phyloP scores from a whole-genome alignment of 1,284 basidiomycete genomes.

The Pascua guehoae region DNA sequence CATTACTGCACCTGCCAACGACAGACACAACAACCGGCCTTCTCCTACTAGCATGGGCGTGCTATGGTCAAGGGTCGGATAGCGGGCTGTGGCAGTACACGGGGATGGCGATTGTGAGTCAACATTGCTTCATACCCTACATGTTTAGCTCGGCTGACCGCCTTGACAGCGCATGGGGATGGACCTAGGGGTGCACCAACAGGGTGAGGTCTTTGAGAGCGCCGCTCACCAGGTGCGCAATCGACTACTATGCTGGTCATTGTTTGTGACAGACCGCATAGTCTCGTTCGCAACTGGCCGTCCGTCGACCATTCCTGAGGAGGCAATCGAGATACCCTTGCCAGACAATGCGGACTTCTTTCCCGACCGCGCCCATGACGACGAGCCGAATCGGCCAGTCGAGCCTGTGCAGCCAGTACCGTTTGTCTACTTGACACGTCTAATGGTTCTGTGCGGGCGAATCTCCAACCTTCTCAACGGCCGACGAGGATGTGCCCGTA shows the following conservation, averaged over 20 bases:
- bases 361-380: conserved; percentile 40
- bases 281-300: conserved; percentile 44
- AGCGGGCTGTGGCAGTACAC: conserved; percentile 48
- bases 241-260: conserved; percentile 48
- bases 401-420: conserved; percentile 46
- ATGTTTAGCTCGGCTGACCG: too few species aligned
- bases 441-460: conserved; percentile 52
- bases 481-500: conserved; percentile 44
- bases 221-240: conserved; percentile 47
- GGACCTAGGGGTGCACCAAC: conserved; percentile 51
- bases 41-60: conserved; percentile 49
- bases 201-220: conserved; percentile 50
- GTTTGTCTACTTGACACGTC: conserved; percentile 47
- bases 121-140: too few species aligned
- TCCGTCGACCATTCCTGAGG: conserved; percentile 48
- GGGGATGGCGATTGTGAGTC: conserved; percentile 43
- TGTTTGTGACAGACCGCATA: conserved; percentile 52
- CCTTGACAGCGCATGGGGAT: conserved; percentile 44
- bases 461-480: conserved; percentile 51
- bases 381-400: conserved; percentile 16
- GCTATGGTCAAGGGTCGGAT: conserved; percentile 51
- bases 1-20: conserved; percentile 50
- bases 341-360: conserved; percentile 50
- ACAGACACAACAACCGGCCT: conserved; percentile 49
- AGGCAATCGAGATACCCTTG: conserved; percentile 51